These are phyloP conservation scores for Sclerotinia borealis DNA, from an alignment of 2,329 filamentous ascomycete genomes.

Conservation along the genomic window DNA sequence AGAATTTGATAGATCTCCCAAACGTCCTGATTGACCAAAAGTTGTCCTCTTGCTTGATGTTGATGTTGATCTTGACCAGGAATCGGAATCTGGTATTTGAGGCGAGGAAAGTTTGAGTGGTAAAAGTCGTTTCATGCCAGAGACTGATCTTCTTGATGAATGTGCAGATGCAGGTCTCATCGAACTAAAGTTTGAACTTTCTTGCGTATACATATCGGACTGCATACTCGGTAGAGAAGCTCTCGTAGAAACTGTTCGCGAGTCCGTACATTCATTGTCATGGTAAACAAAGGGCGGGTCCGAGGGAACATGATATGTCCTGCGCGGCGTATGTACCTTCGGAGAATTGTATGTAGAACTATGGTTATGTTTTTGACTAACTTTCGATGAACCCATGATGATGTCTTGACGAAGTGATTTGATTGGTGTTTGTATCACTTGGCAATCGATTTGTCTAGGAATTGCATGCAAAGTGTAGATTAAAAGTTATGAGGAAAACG, in stretches of 20 bases:
- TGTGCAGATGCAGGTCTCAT: constrained; percentile 7
- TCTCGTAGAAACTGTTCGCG: constrained; percentile 3
- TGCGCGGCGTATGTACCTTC: constrained; percentile 13
- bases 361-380: constrained; percentile 13
- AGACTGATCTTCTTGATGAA: constrained; percentile 20
- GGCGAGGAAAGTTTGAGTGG: constrained; percentile 23
- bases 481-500: constrained; percentile 4
- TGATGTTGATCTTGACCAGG: background rate
- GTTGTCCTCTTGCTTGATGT: constrained; percentile 8
- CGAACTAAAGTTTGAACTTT: background rate
- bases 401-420: background rate
- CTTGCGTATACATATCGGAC: constrained; percentile 12
- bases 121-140: constrained; percentile 25
- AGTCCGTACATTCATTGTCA: constrained; percentile 4
- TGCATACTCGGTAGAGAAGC: constrained; percentile 12
- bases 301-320: constrained; percentile 14
- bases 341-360: constrained; percentile 5
- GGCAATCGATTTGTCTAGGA: background rate
- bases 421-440: background rate
- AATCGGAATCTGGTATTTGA: constrained; percentile 6
- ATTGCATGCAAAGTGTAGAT: background rate
- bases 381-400: constrained; percentile 2
- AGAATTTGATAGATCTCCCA: background rate
- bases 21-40: constrained; percentile 1
- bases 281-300: constrained; percentile 7